phyloP scores from a whole-genome alignment of 768 basidiomycete genomes.

The Hygrocybe punicea region DNA sequence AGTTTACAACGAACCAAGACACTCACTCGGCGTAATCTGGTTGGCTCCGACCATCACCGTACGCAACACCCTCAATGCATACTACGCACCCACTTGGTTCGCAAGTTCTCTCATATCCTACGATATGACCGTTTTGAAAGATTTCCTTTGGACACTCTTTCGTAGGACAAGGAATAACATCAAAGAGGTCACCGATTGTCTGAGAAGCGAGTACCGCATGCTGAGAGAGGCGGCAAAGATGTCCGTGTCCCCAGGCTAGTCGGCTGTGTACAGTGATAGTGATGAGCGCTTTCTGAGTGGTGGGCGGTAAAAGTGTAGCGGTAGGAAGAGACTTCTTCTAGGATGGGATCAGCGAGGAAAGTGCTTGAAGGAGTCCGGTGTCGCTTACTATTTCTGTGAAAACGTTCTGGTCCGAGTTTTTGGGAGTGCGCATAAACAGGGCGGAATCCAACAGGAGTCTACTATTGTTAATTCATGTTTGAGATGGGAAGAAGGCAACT shows the following conservation, averaged over 20 bases:
- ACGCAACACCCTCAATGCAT: conserved; percentile 58
- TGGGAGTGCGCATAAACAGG: conserved; percentile 60
- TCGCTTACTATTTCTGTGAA: conserved; percentile 41
- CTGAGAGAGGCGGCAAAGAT: conserved; percentile 60
- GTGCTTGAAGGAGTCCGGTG: not conserved
- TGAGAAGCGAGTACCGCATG: conserved; percentile 70
- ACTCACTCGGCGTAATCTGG: conserved; percentile 56
- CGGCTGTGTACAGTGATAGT: conserved; percentile 60
- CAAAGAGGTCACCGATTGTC: conserved; percentile 60
- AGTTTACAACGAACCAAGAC: not conserved
- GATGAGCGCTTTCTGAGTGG: conserved; percentile 45
- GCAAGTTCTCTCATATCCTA: conserved; percentile 27
- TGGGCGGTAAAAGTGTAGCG: conserved; percentile 17
- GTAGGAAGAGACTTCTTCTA: conserved; percentile 26
- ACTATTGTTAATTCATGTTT: conserved; percentile 1
- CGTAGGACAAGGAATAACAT: conserved; percentile 59
- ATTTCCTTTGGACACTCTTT: conserved; percentile 49
- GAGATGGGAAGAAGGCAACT: conserved; percentile 20
- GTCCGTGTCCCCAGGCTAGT: conserved; percentile 58
- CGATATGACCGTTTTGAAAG: conserved; percentile 29
- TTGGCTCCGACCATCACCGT: conserved; percentile 49
- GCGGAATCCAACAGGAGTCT: conserved; percentile 55
- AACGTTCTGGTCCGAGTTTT: conserved; percentile 64
- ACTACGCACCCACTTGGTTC: conserved; percentile 44
- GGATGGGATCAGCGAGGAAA: not conserved